Conservation (phyloP, 805 yeast species). For the Nakazawaea wickerhamii region DNA sequence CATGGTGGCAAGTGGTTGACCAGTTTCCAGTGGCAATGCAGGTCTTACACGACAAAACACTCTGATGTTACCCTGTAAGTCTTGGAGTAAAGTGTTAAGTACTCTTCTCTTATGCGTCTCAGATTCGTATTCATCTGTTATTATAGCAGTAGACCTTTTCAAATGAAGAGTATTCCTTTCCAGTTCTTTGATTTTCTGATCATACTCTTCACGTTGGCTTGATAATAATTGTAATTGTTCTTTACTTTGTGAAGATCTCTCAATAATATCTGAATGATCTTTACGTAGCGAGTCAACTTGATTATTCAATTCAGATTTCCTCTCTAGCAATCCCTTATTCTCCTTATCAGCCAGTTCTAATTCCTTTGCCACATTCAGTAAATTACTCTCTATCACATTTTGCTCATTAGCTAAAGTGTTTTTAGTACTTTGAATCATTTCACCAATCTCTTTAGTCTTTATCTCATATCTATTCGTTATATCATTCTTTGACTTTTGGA, state of each 20-base stretch:
- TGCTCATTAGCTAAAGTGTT: conserved; percentile 1
- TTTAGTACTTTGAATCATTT: neutral
- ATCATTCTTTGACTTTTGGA: conserved; percentile 20
- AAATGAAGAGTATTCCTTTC: neutral
- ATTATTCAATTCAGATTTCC: neutral
- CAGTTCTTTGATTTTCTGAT: neutral
- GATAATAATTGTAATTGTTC: neutral
- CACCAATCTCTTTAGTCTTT: conserved; percentile 2
- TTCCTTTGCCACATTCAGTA: neutral
- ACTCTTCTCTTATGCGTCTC: conserved; percentile 56
- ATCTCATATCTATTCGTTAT: conserved; percentile 16
- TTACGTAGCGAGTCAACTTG: neutral
- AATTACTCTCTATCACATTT: conserved; percentile 6
- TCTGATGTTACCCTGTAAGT: conserved; percentile 84
- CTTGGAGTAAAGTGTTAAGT: conserved; percentile 74
- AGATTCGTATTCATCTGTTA: conserved; percentile 25
- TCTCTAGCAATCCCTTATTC: neutral
- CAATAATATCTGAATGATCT: neutral
- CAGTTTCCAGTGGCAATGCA: conserved; percentile 19
- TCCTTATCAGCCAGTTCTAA: neutral
- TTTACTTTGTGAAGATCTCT: neutral
- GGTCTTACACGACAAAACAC: conserved; percentile 89
- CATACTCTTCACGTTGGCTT: neutral
- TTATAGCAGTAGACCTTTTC: neutral
- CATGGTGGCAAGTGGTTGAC: neutral